A percentile compares a stretch with the other conserved stretches of the same genome.
These are phyloP conservation scores for Magnolia officinalis DNA, from an alignment of 164 flowering plant species.

Conservation along the genomic window DNA sequence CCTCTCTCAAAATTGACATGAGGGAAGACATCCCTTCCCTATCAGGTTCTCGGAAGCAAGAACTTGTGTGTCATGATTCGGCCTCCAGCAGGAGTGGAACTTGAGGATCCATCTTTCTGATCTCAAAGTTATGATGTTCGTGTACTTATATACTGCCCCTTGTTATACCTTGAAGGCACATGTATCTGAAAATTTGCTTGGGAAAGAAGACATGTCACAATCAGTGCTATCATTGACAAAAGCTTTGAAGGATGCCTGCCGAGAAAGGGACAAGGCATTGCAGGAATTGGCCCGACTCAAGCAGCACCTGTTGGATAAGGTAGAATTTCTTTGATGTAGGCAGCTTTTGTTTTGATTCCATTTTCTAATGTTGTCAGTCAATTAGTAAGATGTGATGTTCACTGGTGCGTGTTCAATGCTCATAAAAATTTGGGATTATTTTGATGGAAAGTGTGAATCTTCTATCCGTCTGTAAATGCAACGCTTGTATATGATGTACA, in stretches of 20 bases:
- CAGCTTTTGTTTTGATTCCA: background rate
- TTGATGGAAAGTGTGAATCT: background rate
- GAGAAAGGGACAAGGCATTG: constrained; percentile 79
- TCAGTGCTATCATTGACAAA: constrained; percentile 49
- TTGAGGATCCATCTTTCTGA: background rate
- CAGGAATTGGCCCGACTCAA: constrained; percentile 86
- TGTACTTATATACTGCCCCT: background rate
- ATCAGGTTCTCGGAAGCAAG: background rate
- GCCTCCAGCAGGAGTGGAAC: background rate
- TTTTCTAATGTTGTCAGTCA: background rate
- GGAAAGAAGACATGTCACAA: constrained; percentile 52
- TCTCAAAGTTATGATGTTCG: background rate
- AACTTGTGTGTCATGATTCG: background rate
- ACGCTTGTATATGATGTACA: too few relatives aligned
- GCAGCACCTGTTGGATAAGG: constrained; percentile 95
- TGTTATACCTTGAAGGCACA: constrained; percentile 23
- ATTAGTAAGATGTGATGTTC: too few relatives aligned
- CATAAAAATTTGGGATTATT: background rate
- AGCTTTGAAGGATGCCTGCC: constrained; percentile 54
- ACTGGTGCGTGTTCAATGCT: too few relatives aligned
- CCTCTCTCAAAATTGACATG: background rate
- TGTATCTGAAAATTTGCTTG: constrained; percentile 34
- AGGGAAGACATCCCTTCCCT: background rate
- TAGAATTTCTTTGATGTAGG: constrained; percentile 16
- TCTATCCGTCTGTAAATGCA: too few relatives aligned